These are phyloP conservation scores for Gaeumannomyces tritici DNA, from an alignment of 2,329 filamentous ascomycete genomes.

Conservation along the genomic window DNA sequence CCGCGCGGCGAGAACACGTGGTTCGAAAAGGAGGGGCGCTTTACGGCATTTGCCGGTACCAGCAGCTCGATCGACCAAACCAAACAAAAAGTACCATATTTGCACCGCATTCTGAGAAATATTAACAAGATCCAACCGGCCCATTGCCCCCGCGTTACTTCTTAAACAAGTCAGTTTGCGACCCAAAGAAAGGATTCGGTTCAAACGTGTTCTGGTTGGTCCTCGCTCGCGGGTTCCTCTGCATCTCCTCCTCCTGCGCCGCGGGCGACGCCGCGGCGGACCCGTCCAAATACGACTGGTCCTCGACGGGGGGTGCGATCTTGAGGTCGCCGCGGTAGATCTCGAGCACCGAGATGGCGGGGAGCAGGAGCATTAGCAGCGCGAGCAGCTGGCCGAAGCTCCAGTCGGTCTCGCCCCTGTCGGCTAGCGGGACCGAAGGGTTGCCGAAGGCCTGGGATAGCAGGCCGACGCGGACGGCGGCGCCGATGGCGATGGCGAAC, in stretches of 20 bases:
- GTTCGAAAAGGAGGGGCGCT: too few species aligned
- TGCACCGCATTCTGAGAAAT: too few species aligned
- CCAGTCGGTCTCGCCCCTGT: slow-evolving; percentile 46
- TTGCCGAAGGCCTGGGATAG: slow-evolving; percentile 51
- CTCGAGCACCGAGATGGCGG: slow-evolving; percentile 49
- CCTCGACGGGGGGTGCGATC: slow-evolving; percentile 30
- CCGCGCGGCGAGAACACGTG: too few species aligned
- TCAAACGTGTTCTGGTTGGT: slow-evolving; percentile 25
- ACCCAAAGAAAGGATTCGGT: slow-evolving; percentile 34
- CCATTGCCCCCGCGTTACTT: too few species aligned
- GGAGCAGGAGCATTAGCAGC: slow-evolving; percentile 48
- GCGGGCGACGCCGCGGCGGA: slow-evolving; percentile 26
- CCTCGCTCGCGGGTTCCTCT: slow-evolving; percentile 12
- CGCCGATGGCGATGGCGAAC: slow-evolving; percentile 46
- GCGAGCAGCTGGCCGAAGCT: slow-evolving; percentile 55
- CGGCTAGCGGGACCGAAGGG: slow-evolving; percentile 38
- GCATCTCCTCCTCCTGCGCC: slow-evolving; percentile 24
- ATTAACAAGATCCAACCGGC: too few species aligned
- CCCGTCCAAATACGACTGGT: slow-evolving; percentile 16
- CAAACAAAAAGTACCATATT: too few species aligned
- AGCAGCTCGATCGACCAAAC: too few species aligned
- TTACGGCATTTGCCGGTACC: too few species aligned
- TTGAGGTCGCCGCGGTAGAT: slow-evolving; percentile 42
- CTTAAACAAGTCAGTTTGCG: slow-evolving; percentile 24
- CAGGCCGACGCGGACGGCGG: slow-evolving; percentile 45